Conservation (phyloP, 129 eudicot species). For the Ambrosia artemisiifolia region DNA sequence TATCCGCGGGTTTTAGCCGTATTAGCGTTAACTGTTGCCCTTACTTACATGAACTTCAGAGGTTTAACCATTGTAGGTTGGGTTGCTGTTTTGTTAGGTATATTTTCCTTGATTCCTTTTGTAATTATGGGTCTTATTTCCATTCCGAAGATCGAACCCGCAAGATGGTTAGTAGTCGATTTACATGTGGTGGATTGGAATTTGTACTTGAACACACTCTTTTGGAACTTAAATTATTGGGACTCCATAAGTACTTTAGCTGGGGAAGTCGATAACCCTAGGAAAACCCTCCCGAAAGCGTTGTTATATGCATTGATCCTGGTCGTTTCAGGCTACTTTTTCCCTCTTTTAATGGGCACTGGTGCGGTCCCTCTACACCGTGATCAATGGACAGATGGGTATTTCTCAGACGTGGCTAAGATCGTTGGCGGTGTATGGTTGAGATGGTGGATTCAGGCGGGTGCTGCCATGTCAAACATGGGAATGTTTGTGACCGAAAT, state of each 20-base stretch:
- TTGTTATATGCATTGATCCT: constrained; percentile 58
- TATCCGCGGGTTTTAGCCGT: constrained; percentile 50
- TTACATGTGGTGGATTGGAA: constrained; percentile 65
- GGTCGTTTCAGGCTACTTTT: constrained; percentile 60
- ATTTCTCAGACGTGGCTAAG: constrained; percentile 66
- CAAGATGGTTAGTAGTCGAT: constrained; percentile 73
- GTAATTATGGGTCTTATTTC: constrained; percentile 66
- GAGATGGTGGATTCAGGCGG: constrained; percentile 74
- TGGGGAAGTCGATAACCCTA: constrained; percentile 75
- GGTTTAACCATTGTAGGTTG: constrained; percentile 74
- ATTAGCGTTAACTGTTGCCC: constrained; percentile 46
- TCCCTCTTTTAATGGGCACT: constrained; percentile 57
- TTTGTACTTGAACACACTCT: constrained; percentile 66
- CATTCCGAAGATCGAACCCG: constrained; percentile 56
- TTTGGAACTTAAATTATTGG: constrained; percentile 88
- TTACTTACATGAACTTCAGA: constrained; percentile 71
- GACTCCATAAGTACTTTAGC: constrained; percentile 72
- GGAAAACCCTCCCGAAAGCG: constrained; percentile 65
- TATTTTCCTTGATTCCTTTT: constrained; percentile 69
- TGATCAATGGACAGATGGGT: constrained; percentile 69
- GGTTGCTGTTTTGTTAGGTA: constrained; percentile 65
- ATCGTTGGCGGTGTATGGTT: constrained; percentile 68
- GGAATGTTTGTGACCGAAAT: constrained; percentile 88
- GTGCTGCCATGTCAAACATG: constrained; percentile 81
- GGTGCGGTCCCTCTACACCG: constrained; percentile 67